Percentiles rank a stretch among this genome's conserved stretches.
Evolutionary conservation across 352 stramenopile species (phyloP).

Genomic region (Globisporangium carolinianum): DNA sequence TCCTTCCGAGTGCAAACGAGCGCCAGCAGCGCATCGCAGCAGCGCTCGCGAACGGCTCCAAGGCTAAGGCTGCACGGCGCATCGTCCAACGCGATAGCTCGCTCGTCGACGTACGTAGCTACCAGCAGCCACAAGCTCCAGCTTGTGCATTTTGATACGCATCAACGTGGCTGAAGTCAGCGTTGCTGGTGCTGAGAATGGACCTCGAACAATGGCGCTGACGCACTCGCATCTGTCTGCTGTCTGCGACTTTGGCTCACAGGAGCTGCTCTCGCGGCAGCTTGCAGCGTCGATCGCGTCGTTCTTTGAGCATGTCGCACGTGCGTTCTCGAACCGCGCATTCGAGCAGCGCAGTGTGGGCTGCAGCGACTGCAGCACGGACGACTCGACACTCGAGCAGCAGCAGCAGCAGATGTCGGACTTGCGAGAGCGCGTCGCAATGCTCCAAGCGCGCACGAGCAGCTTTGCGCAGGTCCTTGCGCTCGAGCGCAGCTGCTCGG

Average conservation of each 20-base stretch:
- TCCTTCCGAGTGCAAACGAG: conserved; percentile 14
- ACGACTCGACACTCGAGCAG: neutral
- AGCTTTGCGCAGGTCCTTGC: conserved; percentile 6
- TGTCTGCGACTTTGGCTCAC: neutral
- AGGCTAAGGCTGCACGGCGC: conserved; percentile 14
- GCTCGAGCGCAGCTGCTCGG: conserved; percentile 8
- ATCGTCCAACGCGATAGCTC: conserved; percentile 21
- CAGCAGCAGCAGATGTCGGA: too few relatives aligned
- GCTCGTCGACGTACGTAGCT: conserved; percentile 23
- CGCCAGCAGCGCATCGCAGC: conserved; percentile 7
- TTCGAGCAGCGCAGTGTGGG: conserved; percentile 9
- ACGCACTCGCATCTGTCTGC: too few relatives aligned
- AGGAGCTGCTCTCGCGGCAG: conserved; percentile 35
- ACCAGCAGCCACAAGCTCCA: too few relatives aligned
- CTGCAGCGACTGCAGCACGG: neutral
- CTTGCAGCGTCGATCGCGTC: conserved; percentile 23
- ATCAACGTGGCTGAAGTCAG: too few relatives aligned
- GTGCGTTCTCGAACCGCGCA: conserved; percentile 17
- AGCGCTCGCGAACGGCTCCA: conserved; percentile 7
- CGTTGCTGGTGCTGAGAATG: too few relatives aligned
- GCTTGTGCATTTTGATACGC: too few relatives aligned
- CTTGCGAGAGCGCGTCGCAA: neutral
- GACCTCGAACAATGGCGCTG: too few relatives aligned
- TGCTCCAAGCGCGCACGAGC: neutral
- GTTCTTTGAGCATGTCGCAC: conserved; percentile 30